A percentile compares a stretch with the other conserved stretches of the same genome.
Evolutionary conservation across 2,329 filamentous ascomycete species (phyloP).

Genomic region (Colletotrichum echinochloae): DNA sequence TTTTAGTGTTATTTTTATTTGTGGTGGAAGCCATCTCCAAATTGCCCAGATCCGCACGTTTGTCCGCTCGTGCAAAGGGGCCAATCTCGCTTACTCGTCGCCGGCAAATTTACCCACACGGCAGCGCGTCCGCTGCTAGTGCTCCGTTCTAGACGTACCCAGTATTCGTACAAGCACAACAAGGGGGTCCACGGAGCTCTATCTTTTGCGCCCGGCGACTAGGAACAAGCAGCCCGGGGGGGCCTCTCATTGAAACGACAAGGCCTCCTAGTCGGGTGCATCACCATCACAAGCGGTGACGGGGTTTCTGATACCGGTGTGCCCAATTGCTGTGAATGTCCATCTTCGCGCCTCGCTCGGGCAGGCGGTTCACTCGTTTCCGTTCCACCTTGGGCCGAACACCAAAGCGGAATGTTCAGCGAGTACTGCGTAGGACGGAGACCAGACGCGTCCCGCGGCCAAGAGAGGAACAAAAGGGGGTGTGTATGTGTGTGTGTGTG

Average conservation of each 20-base stretch:
- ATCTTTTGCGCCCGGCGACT: constrained; percentile 34
- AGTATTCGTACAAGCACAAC: constrained; percentile 3
- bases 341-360: constrained; percentile 4
- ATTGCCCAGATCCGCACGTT: constrained; percentile 22
- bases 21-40: constrained; percentile 31
- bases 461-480: constrained; percentile 9
- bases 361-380: neutral
- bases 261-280: constrained; percentile 23
- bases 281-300: constrained; percentile 18
- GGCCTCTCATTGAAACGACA: constrained; percentile 36
- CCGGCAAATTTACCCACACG: constrained; percentile 36
- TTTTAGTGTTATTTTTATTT: constrained; percentile 6
- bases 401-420: constrained; percentile 27
- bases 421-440: constrained; percentile 9
- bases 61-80: constrained; percentile 27
- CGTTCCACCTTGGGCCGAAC: constrained; percentile 1
- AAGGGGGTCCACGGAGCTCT: constrained; percentile 21
- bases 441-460: neutral
- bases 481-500: too few relatives aligned
- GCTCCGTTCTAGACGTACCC: neutral
- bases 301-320: constrained; percentile 24
- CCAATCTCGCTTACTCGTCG: constrained; percentile 38
- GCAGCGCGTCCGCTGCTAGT: constrained; percentile 13
- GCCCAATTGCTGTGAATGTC: constrained; percentile 29
- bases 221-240: constrained; percentile 25